Base-by-base conservation (phyloP, 257 asterid species). In the Marsdenia floribunda region DNA sequence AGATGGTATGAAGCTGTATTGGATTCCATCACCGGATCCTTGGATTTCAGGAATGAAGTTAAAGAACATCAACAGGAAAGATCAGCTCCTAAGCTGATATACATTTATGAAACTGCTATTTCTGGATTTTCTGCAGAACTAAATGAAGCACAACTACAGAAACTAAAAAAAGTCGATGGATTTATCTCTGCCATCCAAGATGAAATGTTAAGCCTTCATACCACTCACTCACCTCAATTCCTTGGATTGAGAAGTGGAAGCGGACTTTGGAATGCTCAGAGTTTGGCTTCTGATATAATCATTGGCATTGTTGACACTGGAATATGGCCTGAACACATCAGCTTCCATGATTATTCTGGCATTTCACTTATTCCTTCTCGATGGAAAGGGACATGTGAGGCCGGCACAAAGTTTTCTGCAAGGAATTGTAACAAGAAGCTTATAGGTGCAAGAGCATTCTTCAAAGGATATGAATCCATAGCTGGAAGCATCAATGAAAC, bases 241-340 rank as follows among this genome's bases (percentile, higher is more conserved):
- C 96, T 90, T 69, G 94, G 96, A 77, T 87, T 90, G 54, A 49
- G 71, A 75, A 74, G 58, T 11, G 92, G 92, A 21, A 75, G 18
- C 53, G 93, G 91, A 76, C 83, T 89, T 13, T 91, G 93, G 95
- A 82, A 74, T 71, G 73, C 82, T 72, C 65, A 72, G 65, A 86
- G 81, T 73, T 82, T 89, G 47, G 88, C 88, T n/a, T 75, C 90
- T 5, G 93, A 91, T 61, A 87, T 89, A 74, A 90, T 90, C 18
- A 86, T 91, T 26, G 97, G 97, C 3, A 79, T 89, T 2, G 75
- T 91, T 0, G 96, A 91, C 72, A 87, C 90, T 2, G 97, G 96
- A 61, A 89, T 89, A 75, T 91, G 97, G 97, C 97, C 97, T 0
- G 93, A 91, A 58, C 93, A 87, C 68, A 68, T 82, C 4, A 91